These are phyloP conservation scores for Malus asiatica DNA, from an alignment of 306 rosid species.

Conservation along the genomic window DNA sequence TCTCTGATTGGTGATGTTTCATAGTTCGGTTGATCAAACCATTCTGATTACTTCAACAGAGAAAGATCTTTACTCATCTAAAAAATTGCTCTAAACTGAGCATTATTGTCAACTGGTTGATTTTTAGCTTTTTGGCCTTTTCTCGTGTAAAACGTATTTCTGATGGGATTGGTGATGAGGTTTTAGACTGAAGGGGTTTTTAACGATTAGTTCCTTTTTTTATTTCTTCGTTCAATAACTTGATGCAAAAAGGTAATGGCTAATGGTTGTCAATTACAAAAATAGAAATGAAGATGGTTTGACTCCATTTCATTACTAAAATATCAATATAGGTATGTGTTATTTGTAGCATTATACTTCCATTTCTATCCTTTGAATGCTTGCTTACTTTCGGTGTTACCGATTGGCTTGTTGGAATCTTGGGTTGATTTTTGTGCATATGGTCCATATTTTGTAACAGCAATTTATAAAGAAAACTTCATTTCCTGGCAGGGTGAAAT, in stretches of 20 bases:
- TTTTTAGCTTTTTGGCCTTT: background rate
- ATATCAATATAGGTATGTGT: background rate
- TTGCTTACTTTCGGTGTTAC: background rate
- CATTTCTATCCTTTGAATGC: background rate
- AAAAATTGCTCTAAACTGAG: background rate
- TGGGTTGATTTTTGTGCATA: background rate
- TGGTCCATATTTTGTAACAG: background rate
- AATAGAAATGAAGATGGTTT: background rate
- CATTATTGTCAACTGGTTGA: background rate
- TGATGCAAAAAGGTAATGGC: background rate
- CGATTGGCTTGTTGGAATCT: background rate
- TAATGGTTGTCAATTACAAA: background rate
- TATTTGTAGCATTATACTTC: background rate
- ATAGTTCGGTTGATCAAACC: background rate
- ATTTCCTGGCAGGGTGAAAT: conserved; percentile 51
- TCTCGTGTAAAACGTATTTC: too few species aligned
- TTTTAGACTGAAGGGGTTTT: too few species aligned
- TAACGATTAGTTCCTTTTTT: background rate
- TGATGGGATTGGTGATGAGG: too few species aligned
- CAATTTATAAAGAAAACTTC: background rate
- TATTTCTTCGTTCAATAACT: background rate
- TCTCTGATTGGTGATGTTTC: background rate
- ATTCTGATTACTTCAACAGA: background rate
- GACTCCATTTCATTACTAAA: background rate
- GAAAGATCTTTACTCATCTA: background rate